These are phyloP conservation scores for Laguncularia racemosa DNA, from an alignment of 345 rosid genomes.

Conservation along the genomic window DNA sequence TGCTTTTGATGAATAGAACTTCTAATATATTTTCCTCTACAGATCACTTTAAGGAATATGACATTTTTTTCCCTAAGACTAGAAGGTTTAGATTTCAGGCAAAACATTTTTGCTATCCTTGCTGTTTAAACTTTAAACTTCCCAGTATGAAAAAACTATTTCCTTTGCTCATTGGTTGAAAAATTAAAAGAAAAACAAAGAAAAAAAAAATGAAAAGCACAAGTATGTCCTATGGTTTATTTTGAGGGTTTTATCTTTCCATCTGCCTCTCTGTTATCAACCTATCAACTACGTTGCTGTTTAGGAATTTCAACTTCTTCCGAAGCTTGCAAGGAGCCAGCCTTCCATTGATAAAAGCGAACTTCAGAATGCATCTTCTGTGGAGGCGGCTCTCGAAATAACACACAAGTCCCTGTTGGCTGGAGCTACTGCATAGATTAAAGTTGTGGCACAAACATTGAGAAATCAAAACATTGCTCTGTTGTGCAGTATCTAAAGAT, in stretches of 20 bases:
- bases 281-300: background rate
- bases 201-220: background rate
- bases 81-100: too few relatives aligned
- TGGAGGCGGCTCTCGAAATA: constrained; percentile 77
- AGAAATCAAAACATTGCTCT: background rate
- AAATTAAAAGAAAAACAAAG: too few relatives aligned
- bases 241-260: background rate
- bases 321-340: constrained; percentile 73
- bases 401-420: constrained; percentile 38
- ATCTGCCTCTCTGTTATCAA: background rate
- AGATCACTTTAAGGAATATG: too few relatives aligned
- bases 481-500: background rate
- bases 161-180: background rate
- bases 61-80: too few relatives aligned
- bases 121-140: too few relatives aligned
- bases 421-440: constrained; percentile 14
- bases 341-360: constrained; percentile 64
- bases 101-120: too few relatives aligned
- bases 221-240: background rate
- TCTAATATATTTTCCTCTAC: too few relatives aligned
- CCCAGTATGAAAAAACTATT: too few relatives aligned
- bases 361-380: constrained; percentile 75
- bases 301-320: constrained; percentile 84
- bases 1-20: too few relatives aligned
- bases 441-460: background rate